Evolutionary conservation across 495 filamentous ascomycete species (phyloP), one percentile per base, ranked within the genome.

Genomic region (Viridothelium virens): DNA sequence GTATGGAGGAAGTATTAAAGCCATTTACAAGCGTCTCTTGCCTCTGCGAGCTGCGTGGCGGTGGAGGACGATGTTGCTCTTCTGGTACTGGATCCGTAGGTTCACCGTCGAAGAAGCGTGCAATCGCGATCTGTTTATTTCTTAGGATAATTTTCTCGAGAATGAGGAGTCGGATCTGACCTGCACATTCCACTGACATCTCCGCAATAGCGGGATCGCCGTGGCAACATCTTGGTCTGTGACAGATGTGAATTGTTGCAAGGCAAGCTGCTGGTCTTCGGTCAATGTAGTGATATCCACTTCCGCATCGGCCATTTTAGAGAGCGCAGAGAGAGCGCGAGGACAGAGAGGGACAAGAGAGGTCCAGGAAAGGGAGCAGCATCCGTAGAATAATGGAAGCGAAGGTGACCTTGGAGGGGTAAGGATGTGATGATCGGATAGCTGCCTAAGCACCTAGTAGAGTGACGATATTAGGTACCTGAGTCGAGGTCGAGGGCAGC

Each of bases 21-120:
- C 81, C 84, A 71, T 90, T 83, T 65, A 88, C 80, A 0, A 95
- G 78, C 61, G 87, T 90, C 69, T 96, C 92, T 63, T 76, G 68
- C 66, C 85, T 85, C 44, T 89, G 80, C 7, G 79, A 75, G 33
- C 83, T 75, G 66, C 82, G 81, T n/a, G 83, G 80, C 18, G 85
- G 86, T 63, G 84, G 80, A n/a, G 84, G 72, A 53, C 80, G 73
- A 46, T 86, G 78, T 39, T 84, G 69, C 37, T 86, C 84, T 63
- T 87, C 80, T 66, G 90, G 87, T 78, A 91, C 89, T 69, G 90
- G 71, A 44, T 73, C 90, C 5, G 93, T 79, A 4, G 85, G 87
- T 44, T 97, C 95, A 62, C 95, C 94, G 74, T 97, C 94, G 74
- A 97, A 98, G 84, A 97, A 97, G 72, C 93, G 93, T 62, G 94